Evolutionary conservation across 148 eudicot genomes (phyloP), one percentile per base, ranked within the genome.

Genomic region (Spergularia marina): DNA sequence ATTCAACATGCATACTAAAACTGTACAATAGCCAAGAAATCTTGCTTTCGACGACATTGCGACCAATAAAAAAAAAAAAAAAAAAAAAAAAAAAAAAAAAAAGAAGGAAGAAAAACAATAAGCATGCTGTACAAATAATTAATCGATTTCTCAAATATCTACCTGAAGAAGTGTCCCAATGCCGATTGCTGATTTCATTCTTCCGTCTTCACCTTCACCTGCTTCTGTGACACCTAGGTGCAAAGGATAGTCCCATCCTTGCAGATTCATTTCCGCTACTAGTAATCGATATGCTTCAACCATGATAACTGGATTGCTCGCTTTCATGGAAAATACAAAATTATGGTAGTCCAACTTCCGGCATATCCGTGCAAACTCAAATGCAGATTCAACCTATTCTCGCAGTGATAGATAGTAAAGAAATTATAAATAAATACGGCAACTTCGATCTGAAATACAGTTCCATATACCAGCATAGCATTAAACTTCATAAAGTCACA

Each of bases 101-200:
- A 44, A 44, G 9, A 30, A 30, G 2, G 4, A 30, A 39, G 16
- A 6, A 71, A 71, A 39, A 58, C 12, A 70, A 20, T 55, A 40
- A 18, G 57, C 56, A 8, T n/a, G 51, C n/a, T 52, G 49, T 47
- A 25, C 18, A 52, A 41, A 41, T 57, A 18, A 20, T n/a, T 36
- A 36, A 59, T 16, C 30, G 54, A 64, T 40, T 53, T 60, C 21
- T 51, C 54, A 6, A 15, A 5, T 16, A 59, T 40, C 4, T 66
- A 94, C 98, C 96, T 89, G 97, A 74, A 94, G 98, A 89, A 94
- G 98, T 77, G 98, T 92, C 65, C 98, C 98, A 74, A 94, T 94
- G 15, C 98, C 98, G 73, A 94, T 94, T 16, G 98, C 96, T 74
- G 98, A 94, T 83, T 94, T 94, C 98, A 94, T 94, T 65, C 98